Percentiles rank a stretch among this genome's conserved stretches.
Conservation (phyloP, 495 filamentous ascomycete genomes). For the Talaromyces proteolyticus region DNA sequence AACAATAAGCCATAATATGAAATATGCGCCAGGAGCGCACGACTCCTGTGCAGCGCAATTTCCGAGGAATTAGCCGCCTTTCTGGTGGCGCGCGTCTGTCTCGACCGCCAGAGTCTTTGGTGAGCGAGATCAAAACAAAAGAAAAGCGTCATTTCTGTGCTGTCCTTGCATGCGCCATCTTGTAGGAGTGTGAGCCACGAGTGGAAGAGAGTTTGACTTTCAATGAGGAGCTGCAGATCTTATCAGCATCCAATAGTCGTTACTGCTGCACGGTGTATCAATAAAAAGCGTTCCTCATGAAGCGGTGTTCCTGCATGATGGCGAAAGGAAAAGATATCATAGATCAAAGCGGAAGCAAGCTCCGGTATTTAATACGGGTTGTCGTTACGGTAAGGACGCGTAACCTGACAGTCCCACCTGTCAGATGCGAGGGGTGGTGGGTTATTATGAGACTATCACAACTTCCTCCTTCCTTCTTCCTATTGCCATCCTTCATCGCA, state of each 20-base stretch:
- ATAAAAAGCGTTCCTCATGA: not conserved
- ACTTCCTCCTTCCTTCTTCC: too few species aligned
- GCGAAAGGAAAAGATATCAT: too few species aligned
- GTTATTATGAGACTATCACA: too few species aligned
- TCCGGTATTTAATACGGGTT: not conserved
- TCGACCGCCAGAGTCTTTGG: too few species aligned
- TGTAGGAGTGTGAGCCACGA: too few species aligned
- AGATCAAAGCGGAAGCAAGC: too few species aligned
- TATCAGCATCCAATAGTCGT: too few species aligned
- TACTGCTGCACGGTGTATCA: not conserved
- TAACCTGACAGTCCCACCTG: not conserved
- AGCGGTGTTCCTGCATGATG: not conserved
- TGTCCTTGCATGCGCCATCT: not conserved
- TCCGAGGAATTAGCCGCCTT: not conserved
- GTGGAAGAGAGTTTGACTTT: too few species aligned
- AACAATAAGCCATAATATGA: too few species aligned
- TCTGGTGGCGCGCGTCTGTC: not conserved
- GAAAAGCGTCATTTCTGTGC: not conserved
- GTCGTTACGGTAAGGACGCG: not conserved
- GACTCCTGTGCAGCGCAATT: not conserved
- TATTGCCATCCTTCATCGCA: too few species aligned
- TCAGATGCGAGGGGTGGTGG: not conserved
- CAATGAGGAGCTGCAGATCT: not conserved
- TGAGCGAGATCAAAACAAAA: not conserved
- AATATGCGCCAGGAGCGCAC: not conserved